phyloP scores from a whole-genome alignment of 768 basidiomycete genomes.

The Rhizopogon vinicolor region DNA sequence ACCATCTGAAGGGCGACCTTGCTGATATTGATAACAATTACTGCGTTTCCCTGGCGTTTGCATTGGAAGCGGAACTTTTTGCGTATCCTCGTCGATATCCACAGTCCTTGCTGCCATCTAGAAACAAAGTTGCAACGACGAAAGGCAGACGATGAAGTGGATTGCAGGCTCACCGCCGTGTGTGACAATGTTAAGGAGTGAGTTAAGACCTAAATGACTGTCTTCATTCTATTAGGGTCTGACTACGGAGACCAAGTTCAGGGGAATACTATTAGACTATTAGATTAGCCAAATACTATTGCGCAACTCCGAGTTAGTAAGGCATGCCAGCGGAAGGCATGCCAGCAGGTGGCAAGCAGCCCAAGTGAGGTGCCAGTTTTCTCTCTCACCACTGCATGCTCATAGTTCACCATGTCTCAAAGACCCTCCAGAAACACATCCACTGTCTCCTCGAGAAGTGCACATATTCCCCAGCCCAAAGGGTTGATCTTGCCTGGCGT shows the following conservation, averaged over 20 bases:
- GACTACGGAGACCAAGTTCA: neutral
- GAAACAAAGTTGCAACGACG: neutral
- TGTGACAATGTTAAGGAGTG: neutral
- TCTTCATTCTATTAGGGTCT: too few species aligned
- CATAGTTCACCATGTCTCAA: slow-evolving; percentile 13
- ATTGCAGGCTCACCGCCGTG: neutral
- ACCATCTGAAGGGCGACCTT: slow-evolving; percentile 33
- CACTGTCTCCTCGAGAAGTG: slow-evolving; percentile 10
- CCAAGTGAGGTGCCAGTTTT: too few species aligned
- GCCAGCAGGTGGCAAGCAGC: too few species aligned
- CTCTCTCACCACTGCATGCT: neutral
- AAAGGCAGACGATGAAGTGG: neutral
- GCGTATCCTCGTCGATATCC: slow-evolving; percentile 61
- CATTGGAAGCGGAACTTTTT: neutral
- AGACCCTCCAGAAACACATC: slow-evolving; percentile 16
- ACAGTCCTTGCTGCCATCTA: slow-evolving; percentile 45
- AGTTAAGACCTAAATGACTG: neutral
- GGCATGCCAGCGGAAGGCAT: too few species aligned
- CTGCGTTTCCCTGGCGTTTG: slow-evolving; percentile 28
- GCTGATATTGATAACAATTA: slow-evolving; percentile 72
- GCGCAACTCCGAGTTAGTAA: neutral
- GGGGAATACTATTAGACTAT: too few species aligned
- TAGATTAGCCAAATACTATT: too few species aligned
- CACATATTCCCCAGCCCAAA: slow-evolving; percentile 25
- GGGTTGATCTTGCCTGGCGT: slow-evolving; percentile 41